Base-by-base conservation (phyloP, 139 green algal genomes). In the Micractinium conductrix region DNA sequence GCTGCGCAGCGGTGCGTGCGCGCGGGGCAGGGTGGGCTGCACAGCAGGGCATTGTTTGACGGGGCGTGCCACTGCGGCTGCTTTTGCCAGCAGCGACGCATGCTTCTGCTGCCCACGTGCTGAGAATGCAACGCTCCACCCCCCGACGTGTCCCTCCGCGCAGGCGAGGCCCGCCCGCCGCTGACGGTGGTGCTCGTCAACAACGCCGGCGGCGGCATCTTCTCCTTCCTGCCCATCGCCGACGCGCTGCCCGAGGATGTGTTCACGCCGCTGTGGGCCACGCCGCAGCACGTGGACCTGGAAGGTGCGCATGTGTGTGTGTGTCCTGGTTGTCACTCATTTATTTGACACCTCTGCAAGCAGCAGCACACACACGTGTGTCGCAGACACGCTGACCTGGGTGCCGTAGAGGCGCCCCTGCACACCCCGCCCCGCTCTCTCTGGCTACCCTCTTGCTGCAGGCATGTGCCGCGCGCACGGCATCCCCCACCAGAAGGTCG, bases 171-270 rank as follows among this genome's bases (percentile, higher is more conserved):
- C 30, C 89, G 91, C 33, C 93, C 96, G 30, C 94, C 97, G 28
- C 84, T 99, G 48, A 98, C 95, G 9, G 93, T 98, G 28, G 93
- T 99, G 58, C 87, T 99, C 19, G 81, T 99, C 44, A 99, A 99
- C 92, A 99, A 99, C 86, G 70, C 83, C 7, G 97, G 97, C 26
- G 97, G 97, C 33, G 96, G 93, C 78, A 99, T 99, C 82, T 99
- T 99, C 89, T 93, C 88, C 85, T 98, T 99, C 89, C 90, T 99
- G 62, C 96, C 97, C 48, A 95, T 98, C 35, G 91, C 95, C 21
- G 88, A 87, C 17, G 53, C 91, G 19, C 63, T 99, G 4, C 86
- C 90, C 0, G 71, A 87, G 9, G 92, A 89, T 2, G 67, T 85
- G 40, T 99, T 99, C 88, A 94, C 90, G 6, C 86, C 87, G 71